Evolutionary conservation across 108 stramenopile genomes (phyloP), one percentile per base, ranked within the genome.

Genomic region (Pelagomonas calceolata): DNA sequence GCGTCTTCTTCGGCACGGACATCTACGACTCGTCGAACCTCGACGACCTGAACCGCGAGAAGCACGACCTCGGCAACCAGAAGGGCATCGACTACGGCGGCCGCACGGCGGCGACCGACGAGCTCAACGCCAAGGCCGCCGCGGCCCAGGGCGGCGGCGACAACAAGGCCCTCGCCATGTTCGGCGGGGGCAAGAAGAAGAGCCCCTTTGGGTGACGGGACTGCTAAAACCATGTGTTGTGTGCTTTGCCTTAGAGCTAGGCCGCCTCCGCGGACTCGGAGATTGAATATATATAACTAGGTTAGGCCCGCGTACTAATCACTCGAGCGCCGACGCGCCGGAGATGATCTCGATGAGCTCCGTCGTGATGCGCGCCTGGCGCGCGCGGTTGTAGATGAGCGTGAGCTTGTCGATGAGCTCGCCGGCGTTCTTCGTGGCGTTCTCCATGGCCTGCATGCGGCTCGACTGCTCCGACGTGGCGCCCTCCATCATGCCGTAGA

Each of bases 271-370:
- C n/a, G n/a, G n/a, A n/a, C n/a, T n/a, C n/a, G n/a, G n/a, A n/a
- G n/a, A n/a, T n/a, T n/a, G n/a, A n/a, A n/a, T n/a, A n/a, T n/a
- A n/a, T n/a, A n/a, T n/a, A n/a, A n/a, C n/a, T n/a, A n/a, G n/a
- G n/a, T n/a, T n/a, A n/a, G n/a, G n/a, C n/a, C n/a, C n/a, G n/a
- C n/a, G n/a, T n/a, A n/a, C n/a, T n/a, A n/a, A n/a, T n/a, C n/a
- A 16, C 77, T 98, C 95, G 71, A 99, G 89, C 33, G 99, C 97
- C 70, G 96, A 93, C 43, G 99, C 99, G 77, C 98, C 99, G 51
- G 97, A 99, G 82, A 99, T 97, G 91, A 99, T 99, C 86, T 99
- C 99, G 77, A 98, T 98, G 74, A 99, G 99, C 90, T 99, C 99
- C 39, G 99, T 99, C 73, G 97, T 99, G 87, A 98, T 99, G 77